These are phyloP conservation scores for Lactarius pseudohatsudake DNA, from an alignment of 768 basidiomycete genomes.

Conservation along the genomic window DNA sequence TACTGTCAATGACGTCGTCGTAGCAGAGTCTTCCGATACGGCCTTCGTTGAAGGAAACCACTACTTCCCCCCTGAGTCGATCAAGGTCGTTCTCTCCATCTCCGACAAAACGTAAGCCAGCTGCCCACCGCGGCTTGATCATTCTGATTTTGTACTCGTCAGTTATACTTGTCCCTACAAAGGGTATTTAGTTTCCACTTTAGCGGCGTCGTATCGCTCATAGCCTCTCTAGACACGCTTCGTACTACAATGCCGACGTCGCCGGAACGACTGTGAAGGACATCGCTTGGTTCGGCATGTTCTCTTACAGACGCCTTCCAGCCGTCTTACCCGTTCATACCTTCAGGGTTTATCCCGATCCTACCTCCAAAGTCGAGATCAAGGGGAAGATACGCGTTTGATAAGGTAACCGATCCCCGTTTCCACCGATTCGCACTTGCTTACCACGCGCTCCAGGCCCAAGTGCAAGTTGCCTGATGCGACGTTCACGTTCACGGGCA, in stretches of 20 bases:
- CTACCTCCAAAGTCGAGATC: slow-evolving; percentile 60
- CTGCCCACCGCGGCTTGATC: slow-evolving; percentile 15
- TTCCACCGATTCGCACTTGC: neutral
- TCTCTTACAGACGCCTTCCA: neutral
- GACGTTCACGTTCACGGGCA: neutral
- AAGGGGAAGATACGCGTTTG: slow-evolving; percentile 72
- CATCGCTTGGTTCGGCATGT: slow-evolving; percentile 59
- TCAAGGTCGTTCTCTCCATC: slow-evolving; percentile 43
- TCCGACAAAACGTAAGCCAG: slow-evolving; percentile 52
- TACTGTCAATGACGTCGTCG: slow-evolving; percentile 45
- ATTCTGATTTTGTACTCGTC: slow-evolving; percentile 5
- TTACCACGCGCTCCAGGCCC: neutral
- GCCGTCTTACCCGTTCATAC: neutral
- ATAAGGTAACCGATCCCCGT: slow-evolving; percentile 52
- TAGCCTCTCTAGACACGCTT: slow-evolving; percentile 47
- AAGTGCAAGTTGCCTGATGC: slow-evolving; percentile 10
- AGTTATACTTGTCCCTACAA: slow-evolving; percentile 20
- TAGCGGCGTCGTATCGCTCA: neutral
- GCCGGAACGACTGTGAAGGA: slow-evolving; percentile 52
- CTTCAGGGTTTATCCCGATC: slow-evolving; percentile 65
- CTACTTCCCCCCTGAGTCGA: slow-evolving; percentile 64
- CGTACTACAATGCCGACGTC: slow-evolving; percentile 61
- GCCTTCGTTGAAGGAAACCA: slow-evolving; percentile 65
- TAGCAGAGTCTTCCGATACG: slow-evolving; percentile 60
- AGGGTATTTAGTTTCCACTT: slow-evolving; percentile 9